Evolutionary conservation across 257 asterid species (phyloP), one percentile per base, ranked within the genome.

Genomic region (Fraxinus pennsylvanica): DNA sequence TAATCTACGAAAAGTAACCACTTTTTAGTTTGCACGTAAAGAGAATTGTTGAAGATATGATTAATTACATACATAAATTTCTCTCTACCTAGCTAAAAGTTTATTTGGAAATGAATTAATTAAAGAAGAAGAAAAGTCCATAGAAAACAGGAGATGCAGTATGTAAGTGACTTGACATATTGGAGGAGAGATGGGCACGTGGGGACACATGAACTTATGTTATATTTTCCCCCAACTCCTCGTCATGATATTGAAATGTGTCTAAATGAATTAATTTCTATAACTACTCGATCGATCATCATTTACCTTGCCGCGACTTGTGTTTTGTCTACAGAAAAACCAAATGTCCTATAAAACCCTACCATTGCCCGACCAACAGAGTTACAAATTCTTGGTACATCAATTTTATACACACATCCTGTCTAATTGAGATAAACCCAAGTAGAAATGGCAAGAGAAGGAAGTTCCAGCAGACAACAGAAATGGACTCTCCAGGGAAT

Each of bases 401-500:
- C 36, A 63, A 12, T 63, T 36, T 35, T 27, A 63, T 63, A 63
- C 30, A 2, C 30, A 27, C 32, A 27, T 63, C 19, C 69, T 63
- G 69, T 27, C 36, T 63, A 22, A 25, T 12, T 57, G 66, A 57
- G 66, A 25, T 7, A 25, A 61, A 61, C 33, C 33, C 14, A 25
- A 63, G 19, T 63, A 21, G 32, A 12, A 50, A 54, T 86, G 90
- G 85, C 84, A 32, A 74, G 72, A 21, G 83, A 79, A 74, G 78
- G 65, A 29, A 80, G 7, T 61, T 6, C 30, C 72, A 76, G 45
- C 80, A 52, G 80, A 72, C 84, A 81, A 4, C 82, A 85, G 66
- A 83, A 89, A 78, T 92, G 97, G 92, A 76, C 78, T 36, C 90
- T 88, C 78, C 74, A 80, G 29, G 90, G 89, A 65, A 83, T 75